Conservation (phyloP, 306 rosid species). For the Pyrus communis region DNA sequence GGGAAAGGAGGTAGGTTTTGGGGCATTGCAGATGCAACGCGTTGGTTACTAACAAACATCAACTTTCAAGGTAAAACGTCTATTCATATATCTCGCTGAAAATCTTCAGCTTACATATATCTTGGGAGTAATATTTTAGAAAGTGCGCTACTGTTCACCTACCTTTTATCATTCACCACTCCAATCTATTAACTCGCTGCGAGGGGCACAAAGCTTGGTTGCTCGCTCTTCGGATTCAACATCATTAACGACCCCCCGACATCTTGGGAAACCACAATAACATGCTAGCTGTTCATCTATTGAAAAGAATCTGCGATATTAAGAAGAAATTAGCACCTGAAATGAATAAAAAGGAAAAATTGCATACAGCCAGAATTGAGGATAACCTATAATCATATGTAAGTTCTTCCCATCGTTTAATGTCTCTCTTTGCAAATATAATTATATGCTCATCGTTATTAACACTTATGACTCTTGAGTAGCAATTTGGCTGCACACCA, state of each 20-base stretch:
- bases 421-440: slow-evolving; percentile 95
- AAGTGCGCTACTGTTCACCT: not conserved
- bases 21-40: too few species aligned
- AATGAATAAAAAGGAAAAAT: slow-evolving; percentile 4
- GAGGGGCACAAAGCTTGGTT: slow-evolving; percentile 54
- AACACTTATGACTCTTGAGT: slow-evolving; percentile 86
- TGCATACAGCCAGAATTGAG: slow-evolving; percentile 8
- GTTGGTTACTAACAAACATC: too few species aligned
- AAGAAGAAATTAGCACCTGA: slow-evolving; percentile 29
- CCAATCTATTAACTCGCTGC: slow-evolving; percentile 82
- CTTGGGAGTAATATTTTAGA: not conserved
- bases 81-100: too few species aligned
- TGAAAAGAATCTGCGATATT: slow-evolving; percentile 68
- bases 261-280: slow-evolving; percentile 86
- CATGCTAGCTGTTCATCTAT: slow-evolving; percentile 91
- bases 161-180: slow-evolving; percentile 66
- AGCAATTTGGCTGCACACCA: slow-evolving; percentile 91
- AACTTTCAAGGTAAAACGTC: too few species aligned
- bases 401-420: slow-evolving; percentile 95
- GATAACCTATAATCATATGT: slow-evolving; percentile 91
- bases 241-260: slow-evolving; percentile 94
- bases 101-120: too few species aligned
- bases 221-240: slow-evolving; percentile 89
- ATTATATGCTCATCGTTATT: slow-evolving; percentile 90
- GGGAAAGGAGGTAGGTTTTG: too few species aligned